phyloP scores from a whole-genome alignment of 169 alveolate species.

The Plasmodium berghei region DNA sequence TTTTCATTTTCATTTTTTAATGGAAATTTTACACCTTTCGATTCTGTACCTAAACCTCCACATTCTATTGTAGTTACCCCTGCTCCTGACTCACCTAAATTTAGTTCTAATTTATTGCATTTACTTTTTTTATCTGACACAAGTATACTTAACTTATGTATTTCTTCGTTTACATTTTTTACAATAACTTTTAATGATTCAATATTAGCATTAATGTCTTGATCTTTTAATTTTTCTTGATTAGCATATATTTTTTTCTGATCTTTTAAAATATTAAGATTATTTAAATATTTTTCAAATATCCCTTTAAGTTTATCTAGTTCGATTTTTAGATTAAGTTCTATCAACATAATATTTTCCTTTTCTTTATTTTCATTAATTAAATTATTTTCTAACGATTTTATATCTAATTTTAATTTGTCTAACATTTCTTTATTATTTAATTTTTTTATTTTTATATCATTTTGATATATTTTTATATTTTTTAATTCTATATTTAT shows the following conservation, averaged over 20 bases:
- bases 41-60: neutral
- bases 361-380: slow-evolving; percentile 54
- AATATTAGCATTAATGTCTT: slow-evolving; percentile 50
- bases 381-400: slow-evolving; percentile 45
- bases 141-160: slow-evolving; percentile 57
- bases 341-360: slow-evolving; percentile 64
- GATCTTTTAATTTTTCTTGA: slow-evolving; percentile 52
- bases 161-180: slow-evolving; percentile 58
- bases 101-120: slow-evolving; percentile 53
- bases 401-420: slow-evolving; percentile 53
- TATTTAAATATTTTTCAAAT: slow-evolving; percentile 51
- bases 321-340: slow-evolving; percentile 64
- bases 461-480: slow-evolving; percentile 36
- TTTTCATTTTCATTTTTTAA: neutral
- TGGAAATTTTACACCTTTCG: neutral
- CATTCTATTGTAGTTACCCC: too few species aligned
- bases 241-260: slow-evolving; percentile 23
- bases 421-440: slow-evolving; percentile 11
- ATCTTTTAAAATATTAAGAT: slow-evolving; percentile 32
- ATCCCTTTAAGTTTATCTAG: slow-evolving; percentile 36
- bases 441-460: slow-evolving; percentile 30
- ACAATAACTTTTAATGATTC: slow-evolving; percentile 52
- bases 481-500: slow-evolving; percentile 56
- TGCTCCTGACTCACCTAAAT: slow-evolving; percentile 9
- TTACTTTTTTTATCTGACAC: slow-evolving; percentile 38